Base-by-base conservation (phyloP, 2,329 filamentous ascomycete species). In the Penicillium rolfsii region DNA sequence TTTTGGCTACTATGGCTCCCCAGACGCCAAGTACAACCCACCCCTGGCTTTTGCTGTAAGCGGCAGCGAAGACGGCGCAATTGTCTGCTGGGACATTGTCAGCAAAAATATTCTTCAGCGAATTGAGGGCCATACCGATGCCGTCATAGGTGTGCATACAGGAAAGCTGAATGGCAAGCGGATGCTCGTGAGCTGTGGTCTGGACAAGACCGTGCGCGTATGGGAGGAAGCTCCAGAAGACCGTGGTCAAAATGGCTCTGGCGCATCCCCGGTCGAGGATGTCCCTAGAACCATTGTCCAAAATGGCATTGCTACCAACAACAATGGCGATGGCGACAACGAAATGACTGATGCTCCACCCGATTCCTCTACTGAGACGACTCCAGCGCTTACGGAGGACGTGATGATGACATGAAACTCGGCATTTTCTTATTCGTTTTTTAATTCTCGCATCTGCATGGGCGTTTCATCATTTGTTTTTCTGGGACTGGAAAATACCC, bases 51-150 rank as follows among this genome's bases (percentile, higher is more conserved):
- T 96, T 70, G 85, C 93, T 16, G 90, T 88, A 0, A 90, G 90
- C 36, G 92, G 93, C 0, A 96, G 91, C 74, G 94, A 98, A 74
- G 91, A 97, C 70, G 92, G 93, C 16, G 85, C 87, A 50, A 85
- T 97, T 11, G 82, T 96, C 16, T 84, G 96, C 57, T 99, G 95
- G 95, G 93, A 98, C 70, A 91, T 97, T 14, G 88, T 86, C 62
- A 91, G 83, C 72, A 99, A 98, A 77, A 87, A 90, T 58, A 80
- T 96, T 2, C 80, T 97, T 22, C 93, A 97, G 81, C 79, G 80
- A 22, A 72, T 87, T 9, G 77, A 83, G 28, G 82, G 82, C 1
- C 85, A 87, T 62, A 81, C 83, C 1, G 86, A 85, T 45, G 81
- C 83, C 3, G 84, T 90, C 5, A 74, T 89, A 38, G 80, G 82